phyloP scores from a whole-genome alignment of 1,284 basidiomycete genomes.

The Hymenochaete sp. region DNA sequence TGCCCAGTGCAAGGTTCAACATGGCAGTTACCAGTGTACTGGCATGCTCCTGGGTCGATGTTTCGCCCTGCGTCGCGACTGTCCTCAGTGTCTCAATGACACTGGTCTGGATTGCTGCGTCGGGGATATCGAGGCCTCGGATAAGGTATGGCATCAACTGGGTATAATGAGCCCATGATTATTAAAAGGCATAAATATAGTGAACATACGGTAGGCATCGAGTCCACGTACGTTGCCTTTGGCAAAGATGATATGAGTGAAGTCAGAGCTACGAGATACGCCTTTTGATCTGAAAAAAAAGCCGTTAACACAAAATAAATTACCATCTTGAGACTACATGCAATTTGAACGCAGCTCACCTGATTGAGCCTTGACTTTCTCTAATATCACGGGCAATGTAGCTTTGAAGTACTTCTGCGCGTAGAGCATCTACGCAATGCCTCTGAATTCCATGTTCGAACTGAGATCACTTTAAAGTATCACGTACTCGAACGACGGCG shows the following conservation, averaged over 20 bases:
- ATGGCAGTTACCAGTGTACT: slow-evolving; percentile 63
- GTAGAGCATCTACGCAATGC: slow-evolving; percentile 59
- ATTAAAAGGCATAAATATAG: slow-evolving; percentile 1
- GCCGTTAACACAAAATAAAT: neutral
- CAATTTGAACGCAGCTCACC: neutral
- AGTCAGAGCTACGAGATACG: slow-evolving; percentile 80
- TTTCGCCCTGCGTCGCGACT: slow-evolving; percentile 45
- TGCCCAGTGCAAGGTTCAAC: slow-evolving; percentile 51
- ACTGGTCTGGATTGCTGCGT: slow-evolving; percentile 64
- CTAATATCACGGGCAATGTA: slow-evolving; percentile 69
- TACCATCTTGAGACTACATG: neutral
- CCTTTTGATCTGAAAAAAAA: slow-evolving; percentile 28
- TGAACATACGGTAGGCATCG: slow-evolving; percentile 55
- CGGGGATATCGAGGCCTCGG: slow-evolving; percentile 72
- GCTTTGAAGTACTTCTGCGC: slow-evolving; percentile 77
- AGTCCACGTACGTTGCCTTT: slow-evolving; percentile 57
- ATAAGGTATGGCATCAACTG: slow-evolving; percentile 86
- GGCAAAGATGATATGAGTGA: slow-evolving; percentile 78
- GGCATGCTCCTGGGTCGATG: slow-evolving; percentile 59
- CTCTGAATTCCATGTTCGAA: neutral
- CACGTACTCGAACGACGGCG: slow-evolving; percentile 62
- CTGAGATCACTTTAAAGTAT: neutral
- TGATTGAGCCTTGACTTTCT: slow-evolving; percentile 43
- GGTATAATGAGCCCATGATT: slow-evolving; percentile 9
- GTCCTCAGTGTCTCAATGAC: slow-evolving; percentile 76